Evolutionary conservation across 176 grass and related monocot species (phyloP).

Genomic region (Avena eriantha): DNA sequence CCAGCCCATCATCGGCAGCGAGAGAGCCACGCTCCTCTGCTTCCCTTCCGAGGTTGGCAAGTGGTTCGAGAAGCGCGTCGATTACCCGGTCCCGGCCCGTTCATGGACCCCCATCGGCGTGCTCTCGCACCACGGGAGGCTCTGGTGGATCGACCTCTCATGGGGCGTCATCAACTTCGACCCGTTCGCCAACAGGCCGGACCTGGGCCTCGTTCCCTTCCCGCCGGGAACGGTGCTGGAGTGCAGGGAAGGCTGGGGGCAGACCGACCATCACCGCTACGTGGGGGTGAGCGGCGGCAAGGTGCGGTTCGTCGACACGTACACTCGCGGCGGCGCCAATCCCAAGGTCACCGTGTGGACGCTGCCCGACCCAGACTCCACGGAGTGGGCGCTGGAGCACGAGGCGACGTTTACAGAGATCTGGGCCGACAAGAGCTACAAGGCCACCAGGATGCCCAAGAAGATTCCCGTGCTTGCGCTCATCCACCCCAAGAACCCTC

Average conservation of each 20-base stretch:
- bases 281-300: background rate
- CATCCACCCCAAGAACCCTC: constrained; percentile 1
- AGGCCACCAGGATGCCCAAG: constrained; percentile 8
- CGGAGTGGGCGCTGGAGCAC: background rate
- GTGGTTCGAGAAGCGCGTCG: background rate
- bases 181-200: background rate
- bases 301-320: constrained; percentile 20
- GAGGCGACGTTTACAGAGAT: background rate
- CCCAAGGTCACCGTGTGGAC: constrained; percentile 14
- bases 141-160: constrained; percentile 36
- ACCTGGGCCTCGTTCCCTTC: background rate
- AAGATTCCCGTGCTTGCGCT: background rate
- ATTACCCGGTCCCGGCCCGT: background rate
- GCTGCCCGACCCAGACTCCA: background rate
- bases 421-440: constrained; percentile 2
- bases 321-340: background rate
- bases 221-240: background rate
- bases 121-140: background rate
- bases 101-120: background rate
- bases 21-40: constrained; percentile 1
- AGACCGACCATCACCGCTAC: background rate
- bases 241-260: background rate
- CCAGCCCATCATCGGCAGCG: background rate
- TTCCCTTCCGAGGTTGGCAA: background rate
- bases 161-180: constrained; percentile 19